Evolutionary conservation across 164 flowering plant genomes (phyloP), one percentile per base, ranked within the genome.

Genomic region (Amborella trichopoda): DNA sequence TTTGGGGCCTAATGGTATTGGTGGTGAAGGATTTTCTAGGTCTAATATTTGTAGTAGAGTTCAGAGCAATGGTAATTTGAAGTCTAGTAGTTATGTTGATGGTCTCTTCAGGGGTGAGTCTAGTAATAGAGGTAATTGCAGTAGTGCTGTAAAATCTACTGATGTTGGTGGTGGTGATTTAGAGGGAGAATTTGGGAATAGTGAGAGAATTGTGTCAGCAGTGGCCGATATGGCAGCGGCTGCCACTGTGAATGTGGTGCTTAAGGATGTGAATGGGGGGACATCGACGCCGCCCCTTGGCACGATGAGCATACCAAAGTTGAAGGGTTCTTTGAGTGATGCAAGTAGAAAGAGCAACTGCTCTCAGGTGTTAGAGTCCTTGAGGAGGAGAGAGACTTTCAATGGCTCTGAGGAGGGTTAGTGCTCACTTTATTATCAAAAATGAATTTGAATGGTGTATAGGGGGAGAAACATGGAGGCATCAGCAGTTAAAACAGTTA

Each of bases 151-250:
- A 9, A 38, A 9, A 38, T 16, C 21, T 16, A 11, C 21, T 16
- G 3, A 16, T 38, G 41, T n/a, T 38, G 20, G 41, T 22, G n/a
- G n/a, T n/a, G n/a, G n/a, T n/a, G n/a, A n/a, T n/a, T 33, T 51
- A 3, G 49, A n/a, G n/a, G n/a, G n/a, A 59, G 34, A 65, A 65
- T 55, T 39, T 37, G 60, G 66, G 37, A 66, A 58, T 53, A 49
- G 64, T 39, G 30, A 68, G 19, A 73, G 58, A 56, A 70, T 71
- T 36, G 81, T 80, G 36, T 75, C 90, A 3, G 93, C 80, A 3
- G 68, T 80, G 67, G 82, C 78, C n/a, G 80, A 81, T 58, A 85
- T 68, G 18, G 75, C 67, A 3, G 94, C 95, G 9, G 79, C 54
- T 32, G 80, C 71, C 49, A 77, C 67, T 2, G 93, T 75, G 14